phyloP scores from a whole-genome alignment of 352 stramenopile species.

The Pythium vanterpoolii region DNA sequence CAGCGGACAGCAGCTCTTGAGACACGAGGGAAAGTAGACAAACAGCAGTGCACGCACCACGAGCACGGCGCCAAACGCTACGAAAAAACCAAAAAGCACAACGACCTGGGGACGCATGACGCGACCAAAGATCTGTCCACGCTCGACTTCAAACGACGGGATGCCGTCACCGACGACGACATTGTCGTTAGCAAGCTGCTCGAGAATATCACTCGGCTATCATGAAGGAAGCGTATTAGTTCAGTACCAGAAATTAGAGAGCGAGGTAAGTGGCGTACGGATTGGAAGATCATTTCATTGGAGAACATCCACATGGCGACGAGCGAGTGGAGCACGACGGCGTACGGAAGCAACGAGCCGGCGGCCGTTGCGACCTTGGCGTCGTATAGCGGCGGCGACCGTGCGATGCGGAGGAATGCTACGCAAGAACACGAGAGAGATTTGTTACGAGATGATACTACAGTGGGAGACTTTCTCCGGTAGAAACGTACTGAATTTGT shows the following conservation, averaged over 20 bases:
- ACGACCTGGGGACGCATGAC: slow-evolving; percentile 69
- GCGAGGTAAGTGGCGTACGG: slow-evolving; percentile 18
- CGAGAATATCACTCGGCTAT: slow-evolving; percentile 25
- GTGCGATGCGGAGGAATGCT: slow-evolving; percentile 70
- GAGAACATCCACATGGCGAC: slow-evolving; percentile 87
- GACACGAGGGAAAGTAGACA: slow-evolving; percentile 54
- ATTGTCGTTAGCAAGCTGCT: slow-evolving; percentile 21
- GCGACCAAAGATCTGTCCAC: slow-evolving; percentile 51
- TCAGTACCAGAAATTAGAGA: neutral
- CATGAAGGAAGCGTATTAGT: neutral
- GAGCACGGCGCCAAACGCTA: slow-evolving; percentile 44
- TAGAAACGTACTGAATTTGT: slow-evolving; percentile 82
- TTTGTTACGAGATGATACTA: neutral
- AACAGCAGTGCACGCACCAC: slow-evolving; percentile 62
- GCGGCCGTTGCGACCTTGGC: slow-evolving; percentile 58
- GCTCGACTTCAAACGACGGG: slow-evolving; percentile 42
- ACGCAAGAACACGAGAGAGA: neutral
- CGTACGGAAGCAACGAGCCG: slow-evolving; percentile 64
- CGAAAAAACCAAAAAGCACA: slow-evolving; percentile 71
- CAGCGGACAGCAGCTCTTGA: slow-evolving; percentile 54
- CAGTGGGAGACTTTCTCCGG: neutral
- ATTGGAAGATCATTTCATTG: slow-evolving; percentile 82
- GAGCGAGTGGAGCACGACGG: slow-evolving; percentile 68
- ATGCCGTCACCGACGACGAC: slow-evolving; percentile 46
- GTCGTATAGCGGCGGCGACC: slow-evolving; percentile 70